Evolutionary conservation across 2,329 filamentous ascomycete genomes (phyloP), one percentile per base, ranked within the genome.

Genomic region (Neopestalotiopsis sp.): DNA sequence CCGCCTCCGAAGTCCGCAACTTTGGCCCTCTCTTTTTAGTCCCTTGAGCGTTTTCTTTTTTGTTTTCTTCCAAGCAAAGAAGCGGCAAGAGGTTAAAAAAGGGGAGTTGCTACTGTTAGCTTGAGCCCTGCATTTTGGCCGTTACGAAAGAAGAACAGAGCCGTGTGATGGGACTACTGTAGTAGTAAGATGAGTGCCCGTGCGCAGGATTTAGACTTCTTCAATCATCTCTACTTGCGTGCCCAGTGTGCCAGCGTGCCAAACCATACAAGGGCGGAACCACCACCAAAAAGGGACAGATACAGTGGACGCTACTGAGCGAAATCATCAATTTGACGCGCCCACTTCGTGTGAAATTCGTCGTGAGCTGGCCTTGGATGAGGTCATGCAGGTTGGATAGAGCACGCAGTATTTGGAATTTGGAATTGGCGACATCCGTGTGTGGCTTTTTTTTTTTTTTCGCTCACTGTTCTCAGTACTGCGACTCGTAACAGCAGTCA

Each of bases 251-350:
- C 45, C 17, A 53, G 14, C 45, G 9, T 59, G 57, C 30, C 57
- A 59, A 28, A 59, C 17, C 57, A 59, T 59, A 59, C 30, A 32
- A 32, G n/a, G 17, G 59, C 59, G 59, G 59, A 62, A 17, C 59
- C 38, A 14, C 59, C 59, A 28, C 24, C 24, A 4, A 38, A 38
- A 38, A 38, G 34, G 34, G 34, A 38, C 34, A 38, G 34, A 5
- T 5, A 38, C 34, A 7, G 10, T 38, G 34, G 58, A 38, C 34
- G 34, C 34, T 38, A 38, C 34, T 38, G 34, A 10, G 10, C 34
- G 34, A 38, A 38, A 38, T 64, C 42, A 64, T 64, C 61, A 64
- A 64, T 53, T 64, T 64, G 61, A 64, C 40, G 61, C 61, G 61
- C 42, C 61, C 42, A 64, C 38, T 45, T 49, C n/a, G 61, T 24